phyloP scores from a whole-genome alignment of 192 early-diverging fungal species.

The Mortierella hygrophila region DNA sequence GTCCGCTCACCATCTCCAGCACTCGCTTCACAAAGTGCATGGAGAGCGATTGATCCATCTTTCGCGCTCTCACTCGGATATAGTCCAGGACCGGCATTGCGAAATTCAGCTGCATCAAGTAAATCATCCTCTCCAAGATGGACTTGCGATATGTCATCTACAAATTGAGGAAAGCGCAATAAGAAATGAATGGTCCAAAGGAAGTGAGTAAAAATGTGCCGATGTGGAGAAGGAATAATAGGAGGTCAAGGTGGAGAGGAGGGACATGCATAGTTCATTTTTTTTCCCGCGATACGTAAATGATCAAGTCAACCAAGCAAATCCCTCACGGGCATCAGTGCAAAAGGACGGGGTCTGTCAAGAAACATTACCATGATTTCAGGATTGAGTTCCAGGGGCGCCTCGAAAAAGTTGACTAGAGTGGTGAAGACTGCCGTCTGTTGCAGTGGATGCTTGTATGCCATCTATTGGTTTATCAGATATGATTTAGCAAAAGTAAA shows the following conservation, averaged over 20 bases:
- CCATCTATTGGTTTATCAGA: conserved; percentile 58
- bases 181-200: not conserved
- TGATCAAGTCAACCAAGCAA: not conserved
- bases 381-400: conserved; percentile 65
- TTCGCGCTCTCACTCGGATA: conserved; percentile 61
- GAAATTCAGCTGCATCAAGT: conserved; percentile 73
- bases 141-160: conserved; percentile 77
- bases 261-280: not conserved
- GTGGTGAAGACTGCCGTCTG: conserved; percentile 73
- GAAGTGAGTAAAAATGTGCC: not conserved
- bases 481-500: not conserved
- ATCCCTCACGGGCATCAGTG: not conserved
- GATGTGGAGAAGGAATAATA: not conserved
- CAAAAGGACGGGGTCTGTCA: not conserved
- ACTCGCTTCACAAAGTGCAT: conserved; percentile 76
- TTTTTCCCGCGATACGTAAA: conserved; percentile 7
- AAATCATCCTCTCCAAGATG: conserved; percentile 76
- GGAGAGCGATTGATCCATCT: conserved; percentile 76
- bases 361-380: conserved; percentile 66
- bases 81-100: conserved; percentile 74
- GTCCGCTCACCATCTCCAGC: conserved; percentile 59
- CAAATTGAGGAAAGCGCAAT: not conserved
- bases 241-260: not conserved
- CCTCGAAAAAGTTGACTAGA: conserved; percentile 71
- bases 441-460: conserved; percentile 76